These are phyloP conservation scores for Podospora appendiculata DNA, from an alignment of 495 filamentous ascomycete genomes.

Conservation along the genomic window DNA sequence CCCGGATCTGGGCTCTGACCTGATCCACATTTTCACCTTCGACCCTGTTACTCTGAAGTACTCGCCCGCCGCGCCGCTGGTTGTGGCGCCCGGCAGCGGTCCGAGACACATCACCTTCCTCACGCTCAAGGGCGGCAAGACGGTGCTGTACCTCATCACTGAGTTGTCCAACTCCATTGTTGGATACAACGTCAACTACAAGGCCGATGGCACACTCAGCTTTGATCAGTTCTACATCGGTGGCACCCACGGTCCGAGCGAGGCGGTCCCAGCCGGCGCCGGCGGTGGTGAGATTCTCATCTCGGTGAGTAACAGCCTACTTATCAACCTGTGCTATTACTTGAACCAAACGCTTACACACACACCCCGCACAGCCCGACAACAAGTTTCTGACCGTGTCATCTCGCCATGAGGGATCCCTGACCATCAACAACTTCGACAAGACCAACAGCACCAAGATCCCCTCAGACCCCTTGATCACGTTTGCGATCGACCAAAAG, in stretches of 20 bases:
- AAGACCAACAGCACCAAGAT: slow-evolving; percentile 33
- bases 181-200: slow-evolving; percentile 52
- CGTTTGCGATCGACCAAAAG: slow-evolving; percentile 34
- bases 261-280: slow-evolving; percentile 26
- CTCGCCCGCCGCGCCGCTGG: slow-evolving; percentile 14
- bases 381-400: slow-evolving; percentile 53
- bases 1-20: slow-evolving; percentile 65
- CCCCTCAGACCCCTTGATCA: slow-evolving; percentile 37
- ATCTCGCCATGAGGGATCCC: slow-evolving; percentile 51
- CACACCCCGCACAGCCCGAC: slow-evolving; percentile 37
- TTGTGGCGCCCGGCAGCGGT: slow-evolving; percentile 44
- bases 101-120: slow-evolving; percentile 63
- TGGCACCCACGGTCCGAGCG: slow-evolving; percentile 37
- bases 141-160: slow-evolving; percentile 53
- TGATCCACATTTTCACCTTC: slow-evolving; percentile 54
- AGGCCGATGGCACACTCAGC: slow-evolving; percentile 30
- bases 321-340: background rate
- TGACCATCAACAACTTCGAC: slow-evolving; percentile 38
- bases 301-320: slow-evolving; percentile 37
- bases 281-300: slow-evolving; percentile 52
- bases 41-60: slow-evolving; percentile 31
- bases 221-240: slow-evolving; percentile 37
- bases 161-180: slow-evolving; percentile 55
- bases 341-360: background rate
- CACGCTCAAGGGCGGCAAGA: slow-evolving; percentile 32